Evolutionary conservation across 441 rosid genomes (phyloP).

Genomic region (Sinapis alba): DNA sequence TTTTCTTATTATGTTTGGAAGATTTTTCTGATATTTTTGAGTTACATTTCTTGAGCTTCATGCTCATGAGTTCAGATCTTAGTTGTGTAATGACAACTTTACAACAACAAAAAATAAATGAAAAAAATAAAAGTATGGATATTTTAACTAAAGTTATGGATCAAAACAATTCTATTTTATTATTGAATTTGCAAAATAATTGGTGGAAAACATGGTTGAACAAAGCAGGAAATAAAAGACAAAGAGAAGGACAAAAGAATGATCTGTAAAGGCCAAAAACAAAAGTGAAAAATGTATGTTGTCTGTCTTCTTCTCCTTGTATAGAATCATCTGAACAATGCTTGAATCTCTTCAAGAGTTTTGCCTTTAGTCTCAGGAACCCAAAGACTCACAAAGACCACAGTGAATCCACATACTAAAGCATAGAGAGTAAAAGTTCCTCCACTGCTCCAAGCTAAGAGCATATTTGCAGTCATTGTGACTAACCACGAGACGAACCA

Average conservation of each 20-base stretch:
- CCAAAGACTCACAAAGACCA: conserved; percentile 61
- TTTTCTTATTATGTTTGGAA: conserved; percentile 17
- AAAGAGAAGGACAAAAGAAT: conserved; percentile 32
- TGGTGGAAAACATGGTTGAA: conserved; percentile 5
- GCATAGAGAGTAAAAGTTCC: conserved; percentile 78
- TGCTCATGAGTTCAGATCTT: conserved; percentile 12
- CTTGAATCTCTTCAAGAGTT: conserved; percentile 87
- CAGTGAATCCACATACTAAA: conserved; percentile 53
- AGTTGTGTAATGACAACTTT: background rate
- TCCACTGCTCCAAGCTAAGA: conserved; percentile 84
- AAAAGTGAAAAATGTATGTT: conserved; percentile 16
- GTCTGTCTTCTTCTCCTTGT: conserved; percentile 9
- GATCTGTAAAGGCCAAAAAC: conserved; percentile 22
- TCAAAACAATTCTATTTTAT: background rate
- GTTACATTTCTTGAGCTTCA: background rate
- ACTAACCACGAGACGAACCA: conserved; percentile 63
- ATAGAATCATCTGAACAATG: conserved; percentile 70
- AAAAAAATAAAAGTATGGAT: background rate
- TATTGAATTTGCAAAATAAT: background rate
- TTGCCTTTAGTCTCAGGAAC: conserved; percentile 96
- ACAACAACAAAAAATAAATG: background rate
- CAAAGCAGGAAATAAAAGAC: conserved; percentile 23
- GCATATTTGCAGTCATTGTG: conserved; percentile 89
- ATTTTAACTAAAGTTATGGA: background rate
- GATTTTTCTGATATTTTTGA: conserved; percentile 11